A percentile compares a stretch with the other conserved stretches of the same genome.
These are phyloP conservation scores for Leccinum imitatum DNA, from an alignment of 768 basidiomycete genomes.

Conservation along the genomic window DNA sequence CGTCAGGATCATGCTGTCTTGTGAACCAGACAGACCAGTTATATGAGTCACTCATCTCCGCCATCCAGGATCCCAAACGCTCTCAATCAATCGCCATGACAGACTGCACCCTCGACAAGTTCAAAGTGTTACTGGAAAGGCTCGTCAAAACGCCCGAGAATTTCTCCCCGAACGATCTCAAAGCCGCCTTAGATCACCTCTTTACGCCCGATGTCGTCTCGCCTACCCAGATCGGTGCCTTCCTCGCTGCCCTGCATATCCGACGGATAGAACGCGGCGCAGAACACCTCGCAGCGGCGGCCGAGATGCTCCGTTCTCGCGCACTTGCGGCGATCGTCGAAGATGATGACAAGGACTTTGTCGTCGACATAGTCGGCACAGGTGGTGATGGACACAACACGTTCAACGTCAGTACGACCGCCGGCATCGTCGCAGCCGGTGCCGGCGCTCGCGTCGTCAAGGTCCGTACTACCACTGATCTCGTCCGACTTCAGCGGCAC, in stretches of 20 bases:
- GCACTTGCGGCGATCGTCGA: slow-evolving; percentile 63
- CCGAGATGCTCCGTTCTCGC: slow-evolving; percentile 67
- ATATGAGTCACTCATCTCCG: neutral
- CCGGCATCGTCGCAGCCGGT: slow-evolving; percentile 91
- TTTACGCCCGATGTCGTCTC: slow-evolving; percentile 62
- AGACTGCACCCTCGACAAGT: slow-evolving; percentile 46
- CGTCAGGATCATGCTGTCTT: neutral
- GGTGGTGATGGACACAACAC: slow-evolving; percentile 93
- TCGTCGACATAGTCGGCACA: slow-evolving; percentile 46
- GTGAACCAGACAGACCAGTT: neutral
- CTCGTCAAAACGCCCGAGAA: slow-evolving; percentile 79
- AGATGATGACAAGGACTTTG: slow-evolving; percentile 63
- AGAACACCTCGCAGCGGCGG: slow-evolving; percentile 77
- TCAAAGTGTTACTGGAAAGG: slow-evolving; percentile 76
- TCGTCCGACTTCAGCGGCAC: neutral
- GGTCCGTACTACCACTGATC: slow-evolving; percentile 38
- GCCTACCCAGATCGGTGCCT: slow-evolving; percentile 83
- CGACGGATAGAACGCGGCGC: slow-evolving; percentile 75
- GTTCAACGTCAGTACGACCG: slow-evolving; percentile 96
- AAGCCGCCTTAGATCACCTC: slow-evolving; percentile 69
- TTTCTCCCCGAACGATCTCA: slow-evolving; percentile 77
- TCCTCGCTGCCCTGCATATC: slow-evolving; percentile 83
- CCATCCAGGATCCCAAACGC: neutral
- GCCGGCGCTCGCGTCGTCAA: slow-evolving; percentile 93
- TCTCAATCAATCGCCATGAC: slow-evolving; percentile 18